Evolutionary conservation across 2,329 filamentous ascomycete genomes (phyloP), one percentile per base, ranked within the genome.

Genomic region (Aspergillus cejpii): DNA sequence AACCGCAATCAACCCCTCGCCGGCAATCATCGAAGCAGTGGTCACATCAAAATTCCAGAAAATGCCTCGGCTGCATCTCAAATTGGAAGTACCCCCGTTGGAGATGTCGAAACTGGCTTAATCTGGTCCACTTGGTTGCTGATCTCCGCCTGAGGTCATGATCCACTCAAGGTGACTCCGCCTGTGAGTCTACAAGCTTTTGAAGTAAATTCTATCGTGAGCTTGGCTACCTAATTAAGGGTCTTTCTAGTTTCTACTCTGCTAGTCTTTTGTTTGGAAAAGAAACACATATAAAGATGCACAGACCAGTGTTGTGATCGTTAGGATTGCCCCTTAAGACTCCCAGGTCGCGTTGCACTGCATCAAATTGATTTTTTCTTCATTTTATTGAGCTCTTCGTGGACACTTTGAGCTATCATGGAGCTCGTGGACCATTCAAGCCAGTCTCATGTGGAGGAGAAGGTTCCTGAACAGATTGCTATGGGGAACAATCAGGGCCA

Each of bases 31-130:
- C 17, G 7, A n/a, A 24, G 19, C 36, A 41, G 17, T 34, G 41
- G 23, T 41, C 31, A n/a, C 27, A 19, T 19, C 34, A 43, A 36
- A 45, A 43, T 27, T 37, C 28, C 40, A 36, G 41, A 45, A 46
- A 38, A 27, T 53, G 51, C 60, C 60, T 63, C 61, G 60, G 61
- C 48, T 57, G 51, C 52, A 49, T 54, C 54, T 53, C 21, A 44
- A 43, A 41, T 12, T 15, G 44, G 44, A 26, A 46, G 23, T 26
- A 48, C n/a, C 24, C 29, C 49, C 47, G 44, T 49, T 45, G 48
- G 26, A 46, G 48, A 40, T 31, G 46, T 39, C 41, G 6, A 12
- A 11, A 11, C 8, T 20, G 14, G 10, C 6, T 11, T 15, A 34
- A 20, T 15, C 15, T 17, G 17, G 5, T 8, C 17, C 10, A 15